These are phyloP conservation scores for Candida argentea DNA, from an alignment of 805 yeast genomes.

Conservation along the genomic window DNA sequence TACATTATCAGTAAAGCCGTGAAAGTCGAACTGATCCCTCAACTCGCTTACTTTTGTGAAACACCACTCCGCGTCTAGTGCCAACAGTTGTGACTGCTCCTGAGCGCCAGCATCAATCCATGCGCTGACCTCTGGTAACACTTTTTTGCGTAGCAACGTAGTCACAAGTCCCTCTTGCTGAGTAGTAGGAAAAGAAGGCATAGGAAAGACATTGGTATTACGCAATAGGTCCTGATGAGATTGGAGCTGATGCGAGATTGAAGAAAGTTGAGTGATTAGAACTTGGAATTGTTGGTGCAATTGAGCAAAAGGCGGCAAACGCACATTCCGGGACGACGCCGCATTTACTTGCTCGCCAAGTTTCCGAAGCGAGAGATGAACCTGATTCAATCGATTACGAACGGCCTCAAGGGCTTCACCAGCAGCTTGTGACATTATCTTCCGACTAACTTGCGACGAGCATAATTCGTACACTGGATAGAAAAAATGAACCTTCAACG, in stretches of 20 bases:
- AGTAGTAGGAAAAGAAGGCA: constrained; percentile 75
- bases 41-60: constrained; percentile 40
- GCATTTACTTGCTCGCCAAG: constrained; percentile 27
- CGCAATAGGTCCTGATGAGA: constrained; percentile 49
- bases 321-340: constrained; percentile 25
- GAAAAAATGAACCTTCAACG: no score
- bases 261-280: constrained; percentile 68
- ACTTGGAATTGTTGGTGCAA: constrained; percentile 80
- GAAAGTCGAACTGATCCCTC: constrained; percentile 48
- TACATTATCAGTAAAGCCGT: no score
- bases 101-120: constrained; percentile 44
- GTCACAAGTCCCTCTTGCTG: constrained; percentile 77
- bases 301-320: constrained; percentile 43
- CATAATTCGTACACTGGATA: neutral
- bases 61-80: constrained; percentile 58
- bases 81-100: constrained; percentile 5
- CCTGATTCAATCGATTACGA: constrained; percentile 32
- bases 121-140: constrained; percentile 79
- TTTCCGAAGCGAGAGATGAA: constrained; percentile 29
- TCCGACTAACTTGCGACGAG: neutral
- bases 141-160: constrained; percentile 78
- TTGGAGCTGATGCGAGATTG: constrained; percentile 63
- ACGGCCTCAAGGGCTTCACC: constrained; percentile 30
- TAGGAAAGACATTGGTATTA: constrained; percentile 71
- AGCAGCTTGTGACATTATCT: constrained; percentile 21